Evolutionary conservation across 192 early-diverging fungal genomes (phyloP), one percentile per base, ranked within the genome.

Genomic region (Coemansia sp.): DNA sequence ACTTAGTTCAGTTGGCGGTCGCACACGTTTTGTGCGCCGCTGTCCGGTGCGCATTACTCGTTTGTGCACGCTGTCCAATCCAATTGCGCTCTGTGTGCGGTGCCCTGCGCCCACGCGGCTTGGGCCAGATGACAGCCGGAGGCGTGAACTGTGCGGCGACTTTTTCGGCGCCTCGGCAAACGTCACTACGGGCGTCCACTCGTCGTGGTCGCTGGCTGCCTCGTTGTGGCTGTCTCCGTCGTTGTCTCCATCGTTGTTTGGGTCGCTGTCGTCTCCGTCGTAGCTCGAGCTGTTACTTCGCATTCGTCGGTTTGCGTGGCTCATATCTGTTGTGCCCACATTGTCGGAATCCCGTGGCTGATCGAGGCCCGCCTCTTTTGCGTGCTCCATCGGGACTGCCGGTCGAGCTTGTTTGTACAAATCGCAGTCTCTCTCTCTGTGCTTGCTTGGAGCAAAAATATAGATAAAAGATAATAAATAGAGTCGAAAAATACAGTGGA

Each of bases 141-240:
- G 28, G 5, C 40, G 53, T 44, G 54, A 21, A 28, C 26, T 53
- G 25, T 12, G 19, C 2, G 54, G 15, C 12, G 55, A 40, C 31
- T 42, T 57, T 20, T 50, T 52, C 8, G 66, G 51, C 12, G 65
- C 28, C 10, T 74, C 77, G 34, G 62, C 66, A 58, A 80, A 80
- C 2, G 71, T 80, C 17, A 80, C 77, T 2, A 80, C 65, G 10
- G 64, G 71, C 19, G 65, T 66, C 71, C 57, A 56, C 19, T 22
- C 57, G 38, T 80, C 62, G 5, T 61, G 52, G 23, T 68, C 57
- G 51, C 44, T 62, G 17, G 19, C 31, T 8, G 31, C 25, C 15
- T 63, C 58, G 10, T 53, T 31, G 17, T 28, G 34, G 7, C 31
- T 31, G 31, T 31, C 31, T 31, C 6, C 36, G 20, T 4, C 11